Evolutionary conservation across 345 rosid species (phyloP).

Genomic region (Punica granatum): DNA sequence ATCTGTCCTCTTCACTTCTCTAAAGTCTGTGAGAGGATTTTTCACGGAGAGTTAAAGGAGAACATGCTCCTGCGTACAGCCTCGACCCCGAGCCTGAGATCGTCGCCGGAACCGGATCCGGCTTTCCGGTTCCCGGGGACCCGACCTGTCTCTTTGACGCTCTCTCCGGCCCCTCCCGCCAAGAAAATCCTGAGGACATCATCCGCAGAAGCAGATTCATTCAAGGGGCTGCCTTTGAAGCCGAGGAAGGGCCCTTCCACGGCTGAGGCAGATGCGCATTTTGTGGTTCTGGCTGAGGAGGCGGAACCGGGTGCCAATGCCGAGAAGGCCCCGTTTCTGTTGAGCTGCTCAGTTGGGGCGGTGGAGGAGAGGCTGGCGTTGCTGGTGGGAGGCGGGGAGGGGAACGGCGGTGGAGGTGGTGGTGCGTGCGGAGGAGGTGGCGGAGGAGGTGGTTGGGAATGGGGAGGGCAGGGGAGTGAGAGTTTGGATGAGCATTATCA

Average conservation of each 20-base stretch:
- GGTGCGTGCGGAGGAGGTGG: conserved; percentile 12
- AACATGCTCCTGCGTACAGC: conserved; percentile 35
- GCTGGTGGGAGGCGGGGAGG: conserved; percentile 6
- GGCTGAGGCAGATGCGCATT: background rate
- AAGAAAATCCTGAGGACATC: conserved; percentile 18
- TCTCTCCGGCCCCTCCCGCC: background rate
- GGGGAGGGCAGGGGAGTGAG: conserved; percentile 24
- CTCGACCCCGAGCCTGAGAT: conserved; percentile 25
- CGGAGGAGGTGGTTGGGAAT: conserved; percentile 15
- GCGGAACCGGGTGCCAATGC: conserved; percentile 6
- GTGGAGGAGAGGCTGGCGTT: conserved; percentile 3
- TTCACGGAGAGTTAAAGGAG: background rate
- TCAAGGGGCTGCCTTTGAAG: conserved; percentile 12
- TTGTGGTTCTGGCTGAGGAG: conserved; percentile 9
- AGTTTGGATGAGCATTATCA: conserved; percentile 35
- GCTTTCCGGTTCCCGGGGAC: background rate
- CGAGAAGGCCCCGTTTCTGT: conserved; percentile 2
- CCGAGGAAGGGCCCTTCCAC: conserved; percentile 8
- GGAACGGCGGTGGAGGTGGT: conserved; percentile 11
- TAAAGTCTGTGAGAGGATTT: background rate
- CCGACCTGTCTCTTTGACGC: conserved; percentile 17
- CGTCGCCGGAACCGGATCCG: conserved; percentile 2
- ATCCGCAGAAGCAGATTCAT: conserved; percentile 14
- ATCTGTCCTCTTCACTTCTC: background rate
- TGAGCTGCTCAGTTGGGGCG: conserved; percentile 3